Conservation (phyloP, 2,329 filamentous ascomycete genomes). For the Penicillium rolfsii region DNA sequence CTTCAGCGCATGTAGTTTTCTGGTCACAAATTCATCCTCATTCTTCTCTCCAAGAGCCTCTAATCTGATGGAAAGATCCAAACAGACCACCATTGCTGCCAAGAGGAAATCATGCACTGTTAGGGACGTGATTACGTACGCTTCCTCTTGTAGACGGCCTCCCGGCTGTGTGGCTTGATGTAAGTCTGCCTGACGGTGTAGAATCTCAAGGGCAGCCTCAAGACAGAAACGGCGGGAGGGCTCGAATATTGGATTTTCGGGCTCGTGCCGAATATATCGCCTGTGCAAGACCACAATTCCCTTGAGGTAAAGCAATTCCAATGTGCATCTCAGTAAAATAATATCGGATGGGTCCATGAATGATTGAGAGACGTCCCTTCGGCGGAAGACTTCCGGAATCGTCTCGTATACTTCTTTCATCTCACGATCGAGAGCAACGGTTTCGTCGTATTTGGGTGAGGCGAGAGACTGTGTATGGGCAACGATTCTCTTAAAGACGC, state of each 20-base stretch:
- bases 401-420: not conserved
- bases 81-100: slow-evolving; percentile 61
- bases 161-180: slow-evolving; percentile 56
- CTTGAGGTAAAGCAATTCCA: not conserved
- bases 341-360: not conserved
- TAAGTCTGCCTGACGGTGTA: slow-evolving; percentile 53
- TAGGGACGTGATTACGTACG: slow-evolving; percentile 62
- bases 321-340: not conserved
- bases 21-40: not conserved
- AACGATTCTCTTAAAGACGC: slow-evolving; percentile 35
- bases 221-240: slow-evolving; percentile 50
- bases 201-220: slow-evolving; percentile 51
- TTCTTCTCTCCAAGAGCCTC: not conserved
- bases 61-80: slow-evolving; percentile 34
- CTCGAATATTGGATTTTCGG: not conserved
- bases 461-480: slow-evolving; percentile 17
- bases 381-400: not conserved
- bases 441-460: not conserved
- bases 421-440: not conserved
- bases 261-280: not conserved
- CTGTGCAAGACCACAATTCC: not conserved
- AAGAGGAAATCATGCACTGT: slow-evolving; percentile 63
- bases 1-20: not conserved
- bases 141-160: slow-evolving; percentile 54
- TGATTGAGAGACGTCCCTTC: not conserved